Percentiles rank a stretch among this genome's conserved stretches.
Conservation (phyloP, 371 early-diverging fungal genomes). For the Rhizopus stolonifer region DNA sequence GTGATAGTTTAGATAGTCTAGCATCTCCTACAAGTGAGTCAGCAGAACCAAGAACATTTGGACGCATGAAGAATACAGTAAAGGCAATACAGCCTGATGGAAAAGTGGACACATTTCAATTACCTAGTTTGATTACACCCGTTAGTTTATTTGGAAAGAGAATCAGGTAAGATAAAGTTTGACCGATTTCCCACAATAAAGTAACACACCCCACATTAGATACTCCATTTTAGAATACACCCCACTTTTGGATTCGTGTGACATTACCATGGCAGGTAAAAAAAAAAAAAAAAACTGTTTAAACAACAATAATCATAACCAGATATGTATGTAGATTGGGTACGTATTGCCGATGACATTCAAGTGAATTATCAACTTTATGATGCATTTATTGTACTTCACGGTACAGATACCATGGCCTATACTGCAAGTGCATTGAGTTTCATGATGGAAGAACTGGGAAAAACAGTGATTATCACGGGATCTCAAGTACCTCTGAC, state of each 20-base stretch:
- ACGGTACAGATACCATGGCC: conserved; percentile 95
- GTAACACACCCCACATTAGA: conserved; percentile 22
- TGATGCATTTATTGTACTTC: conserved; percentile 93
- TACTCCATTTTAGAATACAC: conserved; percentile 93
- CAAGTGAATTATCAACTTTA: conserved; percentile 89
- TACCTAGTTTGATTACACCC: conserved; percentile 87
- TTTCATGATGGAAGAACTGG: conserved; percentile 95
- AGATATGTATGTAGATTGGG: conserved; percentile 73
- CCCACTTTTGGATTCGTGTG: conserved; percentile 91
- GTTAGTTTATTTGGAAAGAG: conserved; percentile 89
- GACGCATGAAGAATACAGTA: conserved; percentile 35
- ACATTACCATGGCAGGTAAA: conserved; percentile 86
- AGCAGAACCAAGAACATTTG: conserved; percentile 16
- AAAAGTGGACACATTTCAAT: conserved; percentile 20
- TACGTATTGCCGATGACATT: conserved; percentile 92
- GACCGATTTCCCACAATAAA: conserved; percentile 5
- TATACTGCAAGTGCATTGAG: conserved; percentile 93
- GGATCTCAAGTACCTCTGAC: conserved; percentile 95
- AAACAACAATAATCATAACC: neutral
- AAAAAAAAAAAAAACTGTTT: neutral
- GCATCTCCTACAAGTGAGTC: conserved; percentile 18
- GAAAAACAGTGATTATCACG: conserved; percentile 95
- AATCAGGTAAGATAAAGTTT: conserved; percentile 57
- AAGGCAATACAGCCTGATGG: conserved; percentile 23
- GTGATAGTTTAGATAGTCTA: conserved; percentile 28